These are phyloP conservation scores for Leccinum subgranulosum DNA, from an alignment of 768 basidiomycete genomes.

Conservation along the genomic window DNA sequence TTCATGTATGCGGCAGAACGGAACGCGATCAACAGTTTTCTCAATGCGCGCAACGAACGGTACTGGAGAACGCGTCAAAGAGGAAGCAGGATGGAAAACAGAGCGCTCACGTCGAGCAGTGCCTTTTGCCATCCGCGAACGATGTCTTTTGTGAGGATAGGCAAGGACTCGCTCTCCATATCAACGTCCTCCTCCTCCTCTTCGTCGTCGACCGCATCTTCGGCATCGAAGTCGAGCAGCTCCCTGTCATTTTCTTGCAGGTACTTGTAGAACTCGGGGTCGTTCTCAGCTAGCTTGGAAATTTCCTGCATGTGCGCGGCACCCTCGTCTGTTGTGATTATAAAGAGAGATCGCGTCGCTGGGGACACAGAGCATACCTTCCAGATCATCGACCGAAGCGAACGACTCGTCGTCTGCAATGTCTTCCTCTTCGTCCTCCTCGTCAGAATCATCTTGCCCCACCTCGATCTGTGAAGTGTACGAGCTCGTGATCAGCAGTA, in stretches of 20 bases:
- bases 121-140: conserved; percentile 86
- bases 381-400: conserved; percentile 75
- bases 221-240: conserved; percentile 74
- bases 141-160: conserved; percentile 66
- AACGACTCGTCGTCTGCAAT: conserved; percentile 61
- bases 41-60: conserved; percentile 77
- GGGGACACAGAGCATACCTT: conserved; percentile 39
- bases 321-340: conserved; percentile 56
- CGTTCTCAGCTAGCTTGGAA: conserved; percentile 87
- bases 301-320: conserved; percentile 75
- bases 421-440: conserved; percentile 42
- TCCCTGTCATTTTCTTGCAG: conserved; percentile 93
- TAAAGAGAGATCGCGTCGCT: neutral
- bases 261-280: conserved; percentile 99
- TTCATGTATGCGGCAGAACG: conserved; percentile 88
- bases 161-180: conserved; percentile 39
- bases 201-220: conserved; percentile 44
- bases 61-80: conserved; percentile 47
- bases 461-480: conserved; percentile 19
- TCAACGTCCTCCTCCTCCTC: conserved; percentile 38
- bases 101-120: conserved; percentile 65
- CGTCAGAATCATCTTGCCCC: conserved; percentile 28
- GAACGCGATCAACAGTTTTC: conserved; percentile 87
- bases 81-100: neutral
- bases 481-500: neutral